These are phyloP conservation scores for Irpex lacteus DNA, from an alignment of 1,284 basidiomycete species.

Conservation along the genomic window DNA sequence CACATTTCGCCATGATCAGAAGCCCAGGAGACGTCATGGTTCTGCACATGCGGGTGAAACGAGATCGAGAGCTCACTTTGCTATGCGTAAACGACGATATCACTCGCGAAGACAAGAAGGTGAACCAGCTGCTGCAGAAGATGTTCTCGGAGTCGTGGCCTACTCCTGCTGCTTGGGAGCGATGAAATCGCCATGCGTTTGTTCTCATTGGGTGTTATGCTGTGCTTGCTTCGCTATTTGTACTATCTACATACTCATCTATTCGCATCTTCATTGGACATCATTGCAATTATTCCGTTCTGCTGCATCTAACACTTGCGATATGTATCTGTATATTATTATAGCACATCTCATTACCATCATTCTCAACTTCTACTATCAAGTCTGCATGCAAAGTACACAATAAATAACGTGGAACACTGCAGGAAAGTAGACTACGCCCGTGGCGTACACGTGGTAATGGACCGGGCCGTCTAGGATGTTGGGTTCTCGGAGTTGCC, in stretches of 20 bases:
- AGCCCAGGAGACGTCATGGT: conserved; percentile 14
- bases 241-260: no score
- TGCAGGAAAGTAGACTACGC: no score
- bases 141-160: conserved; percentile 24
- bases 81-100: conserved; percentile 30
- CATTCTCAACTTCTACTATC: no score
- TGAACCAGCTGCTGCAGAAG: conserved; percentile 17
- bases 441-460: not conserved
- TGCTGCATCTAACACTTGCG: no score
- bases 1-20: conserved; percentile 23
- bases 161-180: conserved; percentile 24
- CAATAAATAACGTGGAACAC: no score
- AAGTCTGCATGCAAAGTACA: no score
- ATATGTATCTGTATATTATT: no score
- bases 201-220: no score
- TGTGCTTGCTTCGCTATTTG: no score
- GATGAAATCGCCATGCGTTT: not conserved
- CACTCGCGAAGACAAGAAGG: conserved; percentile 16
- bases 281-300: no score
- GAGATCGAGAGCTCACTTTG: conserved; percentile 19
- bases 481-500: not conserved
- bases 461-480: not conserved
- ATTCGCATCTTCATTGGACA: no score
- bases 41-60: conserved; percentile 7
- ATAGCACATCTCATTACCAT: no score